These are phyloP conservation scores for Moesziomyces antarcticus DNA, from an alignment of 1,284 basidiomycete genomes.

Conservation along the genomic window DNA sequence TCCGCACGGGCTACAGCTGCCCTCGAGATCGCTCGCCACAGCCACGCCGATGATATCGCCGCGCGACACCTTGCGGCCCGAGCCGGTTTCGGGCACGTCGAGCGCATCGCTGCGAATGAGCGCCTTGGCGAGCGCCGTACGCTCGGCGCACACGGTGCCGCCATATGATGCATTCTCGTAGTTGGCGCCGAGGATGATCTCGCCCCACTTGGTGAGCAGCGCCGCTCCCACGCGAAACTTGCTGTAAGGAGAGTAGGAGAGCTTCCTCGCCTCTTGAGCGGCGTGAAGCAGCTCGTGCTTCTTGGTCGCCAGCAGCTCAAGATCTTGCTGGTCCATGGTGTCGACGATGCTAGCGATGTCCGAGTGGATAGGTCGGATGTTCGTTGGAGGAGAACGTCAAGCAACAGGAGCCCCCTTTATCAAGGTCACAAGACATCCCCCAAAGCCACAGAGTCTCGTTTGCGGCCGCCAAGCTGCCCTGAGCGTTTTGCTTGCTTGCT, in stretches of 20 bases:
- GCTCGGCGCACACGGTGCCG: conserved; percentile 69
- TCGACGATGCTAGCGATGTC: neutral
- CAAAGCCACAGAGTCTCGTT: neutral
- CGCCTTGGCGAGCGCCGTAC: conserved; percentile 59
- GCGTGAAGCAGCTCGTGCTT: conserved; percentile 51
- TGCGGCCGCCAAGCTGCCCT: neutral
- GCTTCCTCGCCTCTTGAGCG: conserved; percentile 55
- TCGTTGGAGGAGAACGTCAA: neutral
- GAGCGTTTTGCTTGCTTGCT: too few relatives aligned
- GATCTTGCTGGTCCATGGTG: conserved; percentile 36
- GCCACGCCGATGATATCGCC: conserved; percentile 58
- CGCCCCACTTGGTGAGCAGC: conserved; percentile 76
- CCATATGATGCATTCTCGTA: conserved; percentile 92
- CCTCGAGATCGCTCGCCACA: conserved; percentile 51
- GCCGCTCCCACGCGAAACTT: conserved; percentile 90
- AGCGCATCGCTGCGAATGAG: conserved; percentile 35
- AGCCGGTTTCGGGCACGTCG: conserved; percentile 20
- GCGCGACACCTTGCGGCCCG: conserved; percentile 39
- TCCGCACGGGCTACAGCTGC: conserved; percentile 74
- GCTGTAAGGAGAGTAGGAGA: conserved; percentile 71
- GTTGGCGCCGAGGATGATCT: conserved; percentile 83
- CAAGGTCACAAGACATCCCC: conserved; percentile 29
- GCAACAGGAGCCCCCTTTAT: neutral
- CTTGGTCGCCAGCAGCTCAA: conserved; percentile 40
- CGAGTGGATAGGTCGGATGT: neutral